These are phyloP conservation scores for Candolleomyces efflorescens DNA, from an alignment of 768 basidiomycete species.

Conservation along the genomic window DNA sequence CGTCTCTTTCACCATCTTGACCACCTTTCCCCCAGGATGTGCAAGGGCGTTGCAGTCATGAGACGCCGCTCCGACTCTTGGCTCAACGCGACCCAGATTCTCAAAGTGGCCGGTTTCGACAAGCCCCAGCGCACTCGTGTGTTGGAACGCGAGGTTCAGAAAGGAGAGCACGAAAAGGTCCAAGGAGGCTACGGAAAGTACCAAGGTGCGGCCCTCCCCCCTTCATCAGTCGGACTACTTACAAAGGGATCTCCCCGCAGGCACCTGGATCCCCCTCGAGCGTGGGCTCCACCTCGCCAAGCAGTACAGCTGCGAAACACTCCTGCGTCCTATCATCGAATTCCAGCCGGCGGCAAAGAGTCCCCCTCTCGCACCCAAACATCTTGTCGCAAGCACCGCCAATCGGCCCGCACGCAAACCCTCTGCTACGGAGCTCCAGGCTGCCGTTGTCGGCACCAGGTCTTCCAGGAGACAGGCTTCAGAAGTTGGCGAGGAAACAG, in stretches of 20 bases:
- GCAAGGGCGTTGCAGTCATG: constrained; percentile 96
- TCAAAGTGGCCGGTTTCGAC: constrained; percentile 99
- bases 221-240: constrained; percentile 9
- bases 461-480: constrained; percentile 52
- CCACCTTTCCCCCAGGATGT: constrained; percentile 63
- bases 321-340: constrained; percentile 91
- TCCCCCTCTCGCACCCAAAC: constrained; percentile 94
- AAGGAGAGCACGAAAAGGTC: constrained; percentile 98
- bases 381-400: constrained; percentile 73
- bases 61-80: constrained; percentile 92
- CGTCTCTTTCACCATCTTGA: constrained; percentile 28
- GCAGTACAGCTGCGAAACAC: constrained; percentile 88
- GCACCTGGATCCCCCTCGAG: constrained; percentile 98
- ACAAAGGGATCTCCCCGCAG: constrained; percentile 41
- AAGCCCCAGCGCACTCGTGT: constrained; percentile 98
- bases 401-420: constrained; percentile 46
- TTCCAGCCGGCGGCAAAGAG: constrained; percentile 87
- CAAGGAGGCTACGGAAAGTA: constrained; percentile 99
- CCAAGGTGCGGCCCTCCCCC: constrained; percentile 63
- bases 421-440: constrained; percentile 30
- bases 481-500: constrained; percentile 55
- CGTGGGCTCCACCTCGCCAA: constrained; percentile 80
- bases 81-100: constrained; percentile 98
- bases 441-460: constrained; percentile 49
- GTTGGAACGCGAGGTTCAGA: constrained; percentile 96